Base-by-base conservation (phyloP, 2,329 filamentous ascomycete genomes). In the Colletotrichum filicis region DNA sequence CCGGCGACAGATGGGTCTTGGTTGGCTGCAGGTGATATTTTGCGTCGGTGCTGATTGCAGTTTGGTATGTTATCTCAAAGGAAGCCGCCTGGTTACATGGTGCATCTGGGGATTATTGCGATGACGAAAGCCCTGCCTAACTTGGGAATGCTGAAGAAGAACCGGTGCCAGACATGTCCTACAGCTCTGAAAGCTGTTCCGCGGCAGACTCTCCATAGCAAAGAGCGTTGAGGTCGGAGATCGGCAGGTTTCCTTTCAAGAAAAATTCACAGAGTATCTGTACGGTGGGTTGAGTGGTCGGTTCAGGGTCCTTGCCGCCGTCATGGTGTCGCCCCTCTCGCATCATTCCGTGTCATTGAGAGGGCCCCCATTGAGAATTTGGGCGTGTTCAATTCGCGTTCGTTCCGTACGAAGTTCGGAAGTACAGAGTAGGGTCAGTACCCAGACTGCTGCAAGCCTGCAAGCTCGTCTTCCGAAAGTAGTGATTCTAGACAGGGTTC, bases 291-390 rank as follows among this genome's bases (percentile, higher is more conserved):
- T 30, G 26, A 26, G 26, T 68, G 37, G 60, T 16, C 42, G 19
- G 37, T 59, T 59, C 63, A 71, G 64, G 57, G 64, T 62, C 68
- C 63, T 32, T 67, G 64, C 57, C 56, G 35, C 37, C 22, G 35
- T 66, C 52, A 58, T 59, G 69, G 35, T 37, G 55, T 67, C 67
- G 68, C 42, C 46, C 68, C 63, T 68, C 49, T 62, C 37, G 52
- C 52, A 71, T 63, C 58, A 68, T 68, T 68, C 37, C 69, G 58
- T 63, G 69, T 42, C 37, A 69, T 72, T 49, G 53, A 59, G 11
- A 37, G 19, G 16, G 52, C 42, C 55, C 19, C 19, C 32, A 35
- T 35, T 35, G 11, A 35, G 32, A 35, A 35, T 14, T 26, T 5
- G 28, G 35, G 61, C 55, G 60, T 60, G 56, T 26, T 22, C 35